Conservation (phyloP, 2,329 filamentous ascomycete species). For the Sclerotinia minor region DNA sequence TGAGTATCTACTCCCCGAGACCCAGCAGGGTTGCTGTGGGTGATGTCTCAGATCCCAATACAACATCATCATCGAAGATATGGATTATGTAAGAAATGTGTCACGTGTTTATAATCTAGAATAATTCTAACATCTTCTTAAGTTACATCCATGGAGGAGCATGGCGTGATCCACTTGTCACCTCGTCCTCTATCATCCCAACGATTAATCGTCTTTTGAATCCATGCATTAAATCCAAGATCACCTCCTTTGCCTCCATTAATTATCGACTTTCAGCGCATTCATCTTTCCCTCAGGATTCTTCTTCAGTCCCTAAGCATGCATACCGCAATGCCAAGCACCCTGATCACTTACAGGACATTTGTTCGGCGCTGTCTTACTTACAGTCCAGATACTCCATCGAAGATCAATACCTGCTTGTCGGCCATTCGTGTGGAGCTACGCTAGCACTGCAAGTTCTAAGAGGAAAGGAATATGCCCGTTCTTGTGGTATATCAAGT, state of each 20-base stretch:
- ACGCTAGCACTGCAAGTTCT: slow-evolving; percentile 59
- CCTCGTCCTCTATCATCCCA: slow-evolving; percentile 49
- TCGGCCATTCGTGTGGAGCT: slow-evolving; percentile 64
- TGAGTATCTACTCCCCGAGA: slow-evolving; percentile 6
- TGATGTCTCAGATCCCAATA: background rate
- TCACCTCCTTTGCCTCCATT: slow-evolving; percentile 65
- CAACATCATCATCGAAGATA: slow-evolving; percentile 1
- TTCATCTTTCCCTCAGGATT: slow-evolving; percentile 48
- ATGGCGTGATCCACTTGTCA: slow-evolving; percentile 59
- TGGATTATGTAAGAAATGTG: slow-evolving; percentile 19
- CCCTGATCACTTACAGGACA: slow-evolving; percentile 61
- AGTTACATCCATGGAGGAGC: slow-evolving; percentile 59
- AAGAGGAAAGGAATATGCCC: slow-evolving; percentile 5
- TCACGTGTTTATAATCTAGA: background rate
- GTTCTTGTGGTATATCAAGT: slow-evolving; percentile 11
- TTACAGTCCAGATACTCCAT: slow-evolving; percentile 51
- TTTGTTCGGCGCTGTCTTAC: slow-evolving; percentile 52
- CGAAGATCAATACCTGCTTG: slow-evolving; percentile 52
- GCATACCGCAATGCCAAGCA: slow-evolving; percentile 51
- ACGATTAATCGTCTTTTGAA: slow-evolving; percentile 47
- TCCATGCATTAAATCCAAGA: slow-evolving; percentile 30
- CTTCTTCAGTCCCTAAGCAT: slow-evolving; percentile 28
- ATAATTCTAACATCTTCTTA: background rate
- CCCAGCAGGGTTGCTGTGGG: background rate
- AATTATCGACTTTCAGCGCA: slow-evolving; percentile 64